These are phyloP conservation scores for Beta lomatogona DNA, from an alignment of 179 eudicot species.

Conservation along the genomic window DNA sequence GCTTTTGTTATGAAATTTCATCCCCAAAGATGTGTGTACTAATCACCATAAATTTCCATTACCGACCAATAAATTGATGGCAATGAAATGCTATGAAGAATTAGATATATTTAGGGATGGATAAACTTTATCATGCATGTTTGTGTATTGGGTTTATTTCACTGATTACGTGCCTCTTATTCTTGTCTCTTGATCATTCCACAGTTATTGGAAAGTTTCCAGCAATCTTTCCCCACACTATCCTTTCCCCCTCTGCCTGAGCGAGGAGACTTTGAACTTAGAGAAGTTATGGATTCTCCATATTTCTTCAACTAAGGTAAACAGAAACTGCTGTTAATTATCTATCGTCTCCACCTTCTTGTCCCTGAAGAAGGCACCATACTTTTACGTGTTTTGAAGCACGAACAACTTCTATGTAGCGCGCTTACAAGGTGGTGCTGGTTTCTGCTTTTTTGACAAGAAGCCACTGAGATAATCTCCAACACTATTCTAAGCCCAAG, in stretches of 20 bases:
- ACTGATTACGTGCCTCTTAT: neutral
- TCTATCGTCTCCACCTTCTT: neutral
- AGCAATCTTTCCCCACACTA: slow-evolving; percentile 65
- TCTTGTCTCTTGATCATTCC: neutral
- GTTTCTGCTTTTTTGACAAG: slow-evolving; percentile 10
- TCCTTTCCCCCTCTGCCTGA: slow-evolving; percentile 89
- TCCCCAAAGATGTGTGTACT: too few relatives aligned
- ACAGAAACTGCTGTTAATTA: neutral
- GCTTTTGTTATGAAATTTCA: too few relatives aligned
- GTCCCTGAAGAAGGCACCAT: neutral
- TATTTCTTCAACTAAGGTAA: slow-evolving; percentile 72
- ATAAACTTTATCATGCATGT: neutral
- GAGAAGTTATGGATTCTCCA: slow-evolving; percentile 73
- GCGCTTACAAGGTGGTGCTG: neutral
- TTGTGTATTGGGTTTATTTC: neutral
- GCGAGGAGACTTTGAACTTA: slow-evolving; percentile 88
- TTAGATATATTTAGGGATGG: too few relatives aligned
- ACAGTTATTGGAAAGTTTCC: slow-evolving; percentile 79
- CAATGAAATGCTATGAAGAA: too few relatives aligned
- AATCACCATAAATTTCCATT: too few relatives aligned
- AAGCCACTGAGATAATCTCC: neutral
- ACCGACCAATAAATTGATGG: too few relatives aligned
- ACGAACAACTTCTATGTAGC: neutral
- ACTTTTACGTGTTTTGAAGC: neutral
- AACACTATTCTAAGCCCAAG: neutral